A percentile compares a stretch with the other conserved stretches of the same genome.
These are phyloP conservation scores for Fusarium sp. DNA, from an alignment of 2,329 filamentous ascomycete species.

Conservation along the genomic window DNA sequence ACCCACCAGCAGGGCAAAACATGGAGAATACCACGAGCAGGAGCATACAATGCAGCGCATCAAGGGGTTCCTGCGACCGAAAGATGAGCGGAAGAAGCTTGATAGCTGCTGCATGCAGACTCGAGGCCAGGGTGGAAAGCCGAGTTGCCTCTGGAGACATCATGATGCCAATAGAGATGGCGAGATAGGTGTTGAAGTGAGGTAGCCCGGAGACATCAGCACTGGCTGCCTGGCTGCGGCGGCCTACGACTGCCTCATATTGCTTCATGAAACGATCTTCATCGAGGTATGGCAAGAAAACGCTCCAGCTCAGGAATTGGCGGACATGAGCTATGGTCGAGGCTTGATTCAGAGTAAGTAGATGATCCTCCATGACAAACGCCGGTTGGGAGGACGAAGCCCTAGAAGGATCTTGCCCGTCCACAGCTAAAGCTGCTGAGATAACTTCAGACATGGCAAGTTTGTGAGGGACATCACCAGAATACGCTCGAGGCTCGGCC, in stretches of 20 bases:
- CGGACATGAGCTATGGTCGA: slow-evolving; percentile 3
- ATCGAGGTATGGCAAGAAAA: slow-evolving; percentile 17
- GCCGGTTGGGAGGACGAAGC: slow-evolving; percentile 3
- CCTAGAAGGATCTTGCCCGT: slow-evolving; percentile 18
- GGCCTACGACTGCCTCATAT: slow-evolving; percentile 2
- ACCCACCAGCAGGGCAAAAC: slow-evolving; percentile 21
- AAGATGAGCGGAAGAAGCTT: slow-evolving; percentile 14
- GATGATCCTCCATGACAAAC: neutral
- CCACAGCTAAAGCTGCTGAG: slow-evolving; percentile 23
- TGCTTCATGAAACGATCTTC: slow-evolving; percentile 10
- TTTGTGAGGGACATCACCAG: slow-evolving; percentile 9
- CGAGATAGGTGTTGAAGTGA: slow-evolving; percentile 22
- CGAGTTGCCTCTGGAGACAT: slow-evolving; percentile 19
- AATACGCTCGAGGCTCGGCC: slow-evolving; percentile 21
- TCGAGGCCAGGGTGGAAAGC: neutral
- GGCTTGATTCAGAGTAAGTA: neutral
- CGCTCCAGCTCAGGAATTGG: slow-evolving; percentile 10
- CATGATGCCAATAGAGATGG: slow-evolving; percentile 17
- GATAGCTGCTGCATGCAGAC: slow-evolving; percentile 9
- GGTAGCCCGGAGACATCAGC: neutral
- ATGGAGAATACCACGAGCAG: slow-evolving; percentile 12
- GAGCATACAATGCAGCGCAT: slow-evolving; percentile 28
- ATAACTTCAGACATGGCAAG: slow-evolving; percentile 25
- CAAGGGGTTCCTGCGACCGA: slow-evolving; percentile 5
- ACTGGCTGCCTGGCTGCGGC: rapidly evolving